Conservation (phyloP, 2,329 filamentous ascomycete species). For the Westerdykella ornata region DNA sequence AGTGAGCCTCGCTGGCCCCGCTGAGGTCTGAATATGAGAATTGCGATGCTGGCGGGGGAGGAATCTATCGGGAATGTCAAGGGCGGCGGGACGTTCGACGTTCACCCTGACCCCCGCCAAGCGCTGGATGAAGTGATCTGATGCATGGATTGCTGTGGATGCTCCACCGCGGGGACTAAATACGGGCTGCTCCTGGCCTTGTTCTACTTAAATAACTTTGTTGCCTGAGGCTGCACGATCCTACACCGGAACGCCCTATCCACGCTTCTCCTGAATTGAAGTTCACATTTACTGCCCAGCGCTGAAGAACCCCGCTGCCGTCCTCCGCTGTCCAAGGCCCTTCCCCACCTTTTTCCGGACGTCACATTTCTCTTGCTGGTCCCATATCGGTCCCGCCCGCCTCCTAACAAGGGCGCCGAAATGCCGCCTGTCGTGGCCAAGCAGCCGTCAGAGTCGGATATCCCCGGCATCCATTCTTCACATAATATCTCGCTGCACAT, state of each 20-base stretch:
- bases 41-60: not conserved
- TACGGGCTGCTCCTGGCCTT: no score
- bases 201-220: not conserved
- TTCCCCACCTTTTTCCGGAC: not conserved
- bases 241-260: not conserved
- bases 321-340: not conserved
- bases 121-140: not conserved
- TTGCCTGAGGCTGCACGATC: constrained; percentile 9
- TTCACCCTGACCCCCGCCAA: constrained; percentile 8
- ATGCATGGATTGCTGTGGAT: no score
- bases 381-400: not conserved
- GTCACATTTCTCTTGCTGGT: not conserved
- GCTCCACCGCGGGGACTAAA: no score
- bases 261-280: not conserved
- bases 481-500: constrained; percentile 46
- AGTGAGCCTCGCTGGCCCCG: constrained; percentile 1
- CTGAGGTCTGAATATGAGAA: not conserved
- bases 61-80: constrained; percentile 1
- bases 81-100: constrained; percentile 1
- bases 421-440: constrained; percentile 12
- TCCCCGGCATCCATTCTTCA: constrained; percentile 40
- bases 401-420: no score
- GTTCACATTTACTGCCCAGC: not conserved
- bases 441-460: constrained; percentile 21
- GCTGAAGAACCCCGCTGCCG: not conserved